Evolutionary conservation across 495 filamentous ascomycete genomes (phyloP), one percentile per base, ranked within the genome.

Genomic region (Penicillium salamii): DNA sequence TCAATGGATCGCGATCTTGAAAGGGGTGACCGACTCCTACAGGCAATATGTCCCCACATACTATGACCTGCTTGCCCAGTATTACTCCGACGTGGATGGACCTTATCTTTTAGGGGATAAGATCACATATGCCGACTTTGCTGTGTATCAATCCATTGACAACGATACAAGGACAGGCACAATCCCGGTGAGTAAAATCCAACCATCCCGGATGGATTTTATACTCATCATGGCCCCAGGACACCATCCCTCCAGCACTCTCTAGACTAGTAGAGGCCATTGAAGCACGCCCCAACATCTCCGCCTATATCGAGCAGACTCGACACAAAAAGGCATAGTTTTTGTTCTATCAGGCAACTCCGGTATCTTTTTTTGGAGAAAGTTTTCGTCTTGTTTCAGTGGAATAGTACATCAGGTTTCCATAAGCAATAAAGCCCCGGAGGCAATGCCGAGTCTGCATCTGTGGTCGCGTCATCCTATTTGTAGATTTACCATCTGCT

Each of bases 41-140:
- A 68, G 60, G 47, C 46, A 61, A 7, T 18, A 36, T 38, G 61
- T 44, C 3, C 67, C 67, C 0, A 38, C 55, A 7, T 70, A 67
- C 59, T 60, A 68, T 39, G 49, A 29, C 1, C 13, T 63, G n/a
- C 1, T 68, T 0, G 55, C 40, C 0, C 49, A 63, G 36, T 67
- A 60, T 21, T 68, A 67, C 42, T 21, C 41, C 7, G 54, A 65
- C 17, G 11, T 31, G 1, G 42, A 31, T 0, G 67, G 67, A 7
- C 67, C 67, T 2, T 70, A 63, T 31, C 55, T 70, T 6, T 34
- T 70, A 9, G 67, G 67, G 0, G 53, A 66, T 11, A 59, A 40
- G 36, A 42, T 65, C 11, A 67, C 65, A 5, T 70, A 70, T 43
- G 57, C 32, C 8, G 67, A 70, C 50, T 70, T 70, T 56, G 67